Evolutionary conservation across 805 yeast species (phyloP).

Genomic region (Hanseniaspora singularis): DNA sequence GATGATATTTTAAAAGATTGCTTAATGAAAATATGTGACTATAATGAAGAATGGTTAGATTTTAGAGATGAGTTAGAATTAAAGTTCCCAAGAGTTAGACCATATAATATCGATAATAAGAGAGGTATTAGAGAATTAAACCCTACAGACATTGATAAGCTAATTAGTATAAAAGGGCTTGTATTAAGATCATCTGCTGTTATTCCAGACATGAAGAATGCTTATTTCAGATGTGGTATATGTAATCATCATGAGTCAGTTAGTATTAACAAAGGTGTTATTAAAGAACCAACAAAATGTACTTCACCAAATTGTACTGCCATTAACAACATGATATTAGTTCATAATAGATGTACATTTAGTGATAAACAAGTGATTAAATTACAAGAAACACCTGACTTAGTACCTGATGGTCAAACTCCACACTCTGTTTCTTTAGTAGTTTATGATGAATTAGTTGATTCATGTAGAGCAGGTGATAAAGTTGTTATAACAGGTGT

Average conservation of each 20-base stretch:
- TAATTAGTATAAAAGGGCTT: slow-evolving; percentile 82
- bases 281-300: slow-evolving; percentile 84
- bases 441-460: slow-evolving; percentile 92
- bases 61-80: slow-evolving; percentile 60
- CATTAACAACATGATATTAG: slow-evolving; percentile 72
- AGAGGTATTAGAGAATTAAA: slow-evolving; percentile 85
- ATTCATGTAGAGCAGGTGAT: slow-evolving; percentile 91
- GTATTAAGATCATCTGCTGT: slow-evolving; percentile 80
- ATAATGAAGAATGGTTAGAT: slow-evolving; percentile 36
- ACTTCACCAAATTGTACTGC: slow-evolving; percentile 81
- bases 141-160: slow-evolving; percentile 87
- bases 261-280: slow-evolving; percentile 87
- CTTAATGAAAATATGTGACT: slow-evolving; percentile 61
- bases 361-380: slow-evolving; percentile 92
- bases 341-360: slow-evolving; percentile 85
- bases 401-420: slow-evolving; percentile 96
- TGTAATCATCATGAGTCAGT: slow-evolving; percentile 88
- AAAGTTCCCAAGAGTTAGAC: slow-evolving; percentile 74
- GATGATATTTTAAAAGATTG: slow-evolving; percentile 90
- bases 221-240: slow-evolving; percentile 87
- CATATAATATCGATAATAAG: slow-evolving; percentile 62
- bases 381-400: slow-evolving; percentile 90
- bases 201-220: slow-evolving; percentile 95
- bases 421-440: slow-evolving; percentile 92
- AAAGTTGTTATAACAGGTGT: slow-evolving; percentile 91